Percentiles rank a stretch among this genome's conserved stretches.
phyloP scores from a whole-genome alignment of 2,329 filamentous ascomycete species.

The Ophiocordyceps robertsii region DNA sequence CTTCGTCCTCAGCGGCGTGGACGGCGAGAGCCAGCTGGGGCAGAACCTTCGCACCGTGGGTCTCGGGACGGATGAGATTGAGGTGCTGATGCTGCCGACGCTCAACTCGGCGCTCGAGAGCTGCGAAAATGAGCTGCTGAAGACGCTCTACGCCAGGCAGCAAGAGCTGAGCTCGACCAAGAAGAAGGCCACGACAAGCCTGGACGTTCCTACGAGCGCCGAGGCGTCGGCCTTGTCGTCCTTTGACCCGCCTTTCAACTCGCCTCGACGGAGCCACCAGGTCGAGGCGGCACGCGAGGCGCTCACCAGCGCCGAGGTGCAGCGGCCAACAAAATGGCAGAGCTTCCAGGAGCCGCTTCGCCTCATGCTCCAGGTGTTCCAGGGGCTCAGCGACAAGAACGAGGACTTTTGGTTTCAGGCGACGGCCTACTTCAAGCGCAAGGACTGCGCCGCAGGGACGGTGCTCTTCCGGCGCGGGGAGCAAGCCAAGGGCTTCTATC shows the following conservation, averaged over 20 bases:
- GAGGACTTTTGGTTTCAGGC: conserved; percentile 93
- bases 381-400: conserved; percentile 70
- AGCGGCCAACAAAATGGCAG: conserved; percentile 57
- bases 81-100: conserved; percentile 71
- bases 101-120: conserved; percentile 88
- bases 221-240: conserved; percentile 18
- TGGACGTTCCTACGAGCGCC: conserved; percentile 31
- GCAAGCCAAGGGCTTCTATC: conserved; percentile 69
- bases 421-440: conserved; percentile 59
- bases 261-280: conserved; percentile 67
- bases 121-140: conserved; percentile 88
- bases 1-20: conserved; percentile 72
- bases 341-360: conserved; percentile 82
- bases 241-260: conserved; percentile 45
- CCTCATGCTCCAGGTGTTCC: conserved; percentile 90
- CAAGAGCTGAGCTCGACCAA: conserved; percentile 40
- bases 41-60: conserved; percentile 73
- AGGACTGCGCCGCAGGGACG: conserved; percentile 53
- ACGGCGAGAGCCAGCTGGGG: conserved; percentile 62
- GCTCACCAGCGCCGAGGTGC: conserved; percentile 50
- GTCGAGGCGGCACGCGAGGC: conserved; percentile 66
- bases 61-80: conserved; percentile 57
- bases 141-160: conserved; percentile 60
- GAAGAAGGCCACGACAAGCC: conserved; percentile 25
- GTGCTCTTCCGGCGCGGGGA: conserved; percentile 71